phyloP scores from a whole-genome alignment of 257 asterid species.

The Pogostemon cablin region DNA sequence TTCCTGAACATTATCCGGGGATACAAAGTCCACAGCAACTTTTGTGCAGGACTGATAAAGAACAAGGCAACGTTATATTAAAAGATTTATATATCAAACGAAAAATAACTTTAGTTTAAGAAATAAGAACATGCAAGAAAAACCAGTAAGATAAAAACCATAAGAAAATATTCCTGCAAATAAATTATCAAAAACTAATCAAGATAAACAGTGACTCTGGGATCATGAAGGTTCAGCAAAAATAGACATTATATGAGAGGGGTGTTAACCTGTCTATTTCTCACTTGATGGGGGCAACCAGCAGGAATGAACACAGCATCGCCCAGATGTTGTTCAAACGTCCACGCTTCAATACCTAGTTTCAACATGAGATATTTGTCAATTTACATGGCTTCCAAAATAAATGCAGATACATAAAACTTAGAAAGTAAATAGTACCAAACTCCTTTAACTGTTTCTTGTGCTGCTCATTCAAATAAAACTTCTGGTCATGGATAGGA shows the following conservation, averaged over 20 bases:
- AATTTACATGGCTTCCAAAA: constrained; percentile 25
- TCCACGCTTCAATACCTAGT: constrained; percentile 87
- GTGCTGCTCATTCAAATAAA: constrained; percentile 56
- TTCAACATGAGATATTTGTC: not conserved
- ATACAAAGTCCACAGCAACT: constrained; percentile 80
- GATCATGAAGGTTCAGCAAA: not conserved
- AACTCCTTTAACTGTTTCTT: constrained; percentile 59
- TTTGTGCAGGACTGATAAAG: constrained; percentile 67
- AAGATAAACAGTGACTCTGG: not conserved
- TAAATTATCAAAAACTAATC: not conserved
- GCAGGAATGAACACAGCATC: constrained; percentile 89
- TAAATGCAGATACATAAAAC: not conserved
- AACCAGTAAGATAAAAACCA: not conserved
- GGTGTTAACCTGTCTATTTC: constrained; percentile 63
- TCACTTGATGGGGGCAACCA: constrained; percentile 93
- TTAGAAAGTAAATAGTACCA: constrained; percentile 44
- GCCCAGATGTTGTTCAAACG: constrained; percentile 82
- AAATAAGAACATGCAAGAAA: constrained; percentile 16
- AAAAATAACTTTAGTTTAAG: not conserved
- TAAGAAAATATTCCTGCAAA: not conserved
- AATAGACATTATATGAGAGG: not conserved
- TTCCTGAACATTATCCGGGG: constrained; percentile 73
- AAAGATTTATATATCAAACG: constrained; percentile 1
- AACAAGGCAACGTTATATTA: constrained; percentile 5
- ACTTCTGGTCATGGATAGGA: constrained; percentile 83